Conservation (phyloP, 2,329 filamentous ascomycete species). For the Diaporthe longicolla region DNA sequence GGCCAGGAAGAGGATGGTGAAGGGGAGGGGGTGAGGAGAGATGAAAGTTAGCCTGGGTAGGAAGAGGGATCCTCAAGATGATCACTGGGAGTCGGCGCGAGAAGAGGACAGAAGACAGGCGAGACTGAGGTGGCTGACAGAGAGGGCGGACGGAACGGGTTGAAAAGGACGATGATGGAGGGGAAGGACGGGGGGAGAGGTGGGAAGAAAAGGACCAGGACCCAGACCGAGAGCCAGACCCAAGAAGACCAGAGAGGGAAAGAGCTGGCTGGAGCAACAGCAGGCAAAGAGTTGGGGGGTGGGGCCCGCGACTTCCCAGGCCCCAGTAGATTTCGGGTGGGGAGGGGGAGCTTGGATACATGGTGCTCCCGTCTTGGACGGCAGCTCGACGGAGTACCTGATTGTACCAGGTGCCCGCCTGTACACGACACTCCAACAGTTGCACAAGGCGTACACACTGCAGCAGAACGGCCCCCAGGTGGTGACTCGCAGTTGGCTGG, state of each 20-base stretch:
- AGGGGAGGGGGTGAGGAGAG: not conserved
- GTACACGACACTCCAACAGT: slow-evolving; percentile 32
- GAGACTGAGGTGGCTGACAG: not conserved
- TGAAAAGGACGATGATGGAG: slow-evolving; percentile 35
- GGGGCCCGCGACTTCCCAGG: slow-evolving; percentile 21
- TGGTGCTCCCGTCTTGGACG: slow-evolving; percentile 20
- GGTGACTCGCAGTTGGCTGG: slow-evolving; percentile 40
- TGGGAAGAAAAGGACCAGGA: slow-evolving; percentile 41
- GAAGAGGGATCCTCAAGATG: not conserved
- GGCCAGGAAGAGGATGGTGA: slow-evolving; percentile 34
- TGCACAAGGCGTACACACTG: slow-evolving; percentile 31
- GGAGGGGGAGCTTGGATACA: slow-evolving; percentile 5
- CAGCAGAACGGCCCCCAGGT: slow-evolving; percentile 29
- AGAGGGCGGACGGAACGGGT: slow-evolving; percentile 27
- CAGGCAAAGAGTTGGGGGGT: slow-evolving; percentile 24
- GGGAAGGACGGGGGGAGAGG: slow-evolving; percentile 39
- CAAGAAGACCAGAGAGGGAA: slow-evolving; percentile 24
- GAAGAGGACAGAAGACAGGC: slow-evolving; percentile 6
- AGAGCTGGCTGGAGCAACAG: slow-evolving; percentile 26
- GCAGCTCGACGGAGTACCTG: slow-evolving; percentile 30
- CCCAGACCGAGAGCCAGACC: slow-evolving; percentile 22
- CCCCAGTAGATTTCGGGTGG: slow-evolving; percentile 25
- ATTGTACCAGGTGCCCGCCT: slow-evolving; percentile 20
- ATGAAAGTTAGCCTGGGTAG: slow-evolving; percentile 39
- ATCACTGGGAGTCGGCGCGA: slow-evolving; percentile 8